These are phyloP conservation scores for Tothia fuscella DNA, from an alignment of 2,329 filamentous ascomycete genomes.

Conservation along the genomic window DNA sequence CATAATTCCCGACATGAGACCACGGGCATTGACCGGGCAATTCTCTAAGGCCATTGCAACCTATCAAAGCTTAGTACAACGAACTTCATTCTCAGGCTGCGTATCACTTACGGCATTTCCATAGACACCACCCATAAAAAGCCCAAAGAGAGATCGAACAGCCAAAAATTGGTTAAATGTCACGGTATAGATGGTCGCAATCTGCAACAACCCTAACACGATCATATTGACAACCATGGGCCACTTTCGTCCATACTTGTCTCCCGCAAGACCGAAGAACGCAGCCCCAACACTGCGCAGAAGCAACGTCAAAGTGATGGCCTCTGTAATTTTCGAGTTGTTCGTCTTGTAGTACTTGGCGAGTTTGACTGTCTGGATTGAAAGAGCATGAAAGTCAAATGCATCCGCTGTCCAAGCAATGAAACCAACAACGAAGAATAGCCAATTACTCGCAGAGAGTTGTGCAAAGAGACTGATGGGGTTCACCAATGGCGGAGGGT, in stretches of 20 bases:
- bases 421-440: conserved; percentile 64
- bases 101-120: conserved; percentile 69
- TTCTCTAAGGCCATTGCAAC: conserved; percentile 2
- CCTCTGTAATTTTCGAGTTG: conserved; percentile 59
- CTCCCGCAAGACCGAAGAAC: conserved; percentile 63
- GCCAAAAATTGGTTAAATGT: conserved; percentile 67
- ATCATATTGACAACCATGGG: conserved; percentile 75
- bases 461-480: conserved; percentile 56
- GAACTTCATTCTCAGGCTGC: conserved; percentile 47
- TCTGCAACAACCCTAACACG: conserved; percentile 55
- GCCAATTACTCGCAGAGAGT: conserved; percentile 55
- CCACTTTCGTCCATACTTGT: conserved; percentile 73
- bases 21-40: conserved; percentile 46
- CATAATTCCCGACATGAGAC: conserved; percentile 69
- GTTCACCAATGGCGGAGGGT: conserved; percentile 54
- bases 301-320: conserved; percentile 64
- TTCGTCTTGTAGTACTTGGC: conserved; percentile 45
- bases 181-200: conserved; percentile 63
- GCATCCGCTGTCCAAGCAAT: conserved; percentile 69
- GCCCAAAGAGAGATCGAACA: conserved; percentile 59
- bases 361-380: conserved; percentile 65
- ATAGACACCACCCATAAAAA: conserved; percentile 74
- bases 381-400: conserved; percentile 73
- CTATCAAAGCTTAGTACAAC: conserved; percentile 14
- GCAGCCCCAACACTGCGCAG: conserved; percentile 65